phyloP scores from a whole-genome alignment of 2,329 filamentous ascomycete genomes.

The Penicillium thymicola region DNA sequence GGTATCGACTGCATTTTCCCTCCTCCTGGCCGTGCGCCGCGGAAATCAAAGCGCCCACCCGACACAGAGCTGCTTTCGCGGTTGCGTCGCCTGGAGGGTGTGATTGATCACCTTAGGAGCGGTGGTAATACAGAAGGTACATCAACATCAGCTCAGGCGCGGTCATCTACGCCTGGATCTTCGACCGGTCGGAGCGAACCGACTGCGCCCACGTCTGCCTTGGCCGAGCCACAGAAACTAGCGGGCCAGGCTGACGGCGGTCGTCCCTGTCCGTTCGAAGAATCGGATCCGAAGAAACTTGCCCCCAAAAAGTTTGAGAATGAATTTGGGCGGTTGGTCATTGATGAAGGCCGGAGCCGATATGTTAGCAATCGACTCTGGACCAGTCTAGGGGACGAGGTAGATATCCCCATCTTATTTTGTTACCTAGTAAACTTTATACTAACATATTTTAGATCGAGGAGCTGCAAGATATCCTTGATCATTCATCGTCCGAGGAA shows the following conservation, averaged over 20 bases:
- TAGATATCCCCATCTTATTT: slow-evolving; percentile 19
- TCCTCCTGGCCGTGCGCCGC: slow-evolving; percentile 57
- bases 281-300: slow-evolving; percentile 24
- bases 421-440: background rate
- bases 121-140: slow-evolving; percentile 26
- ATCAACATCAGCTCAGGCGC: slow-evolving; percentile 17
- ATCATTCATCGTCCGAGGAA: slow-evolving; percentile 56
- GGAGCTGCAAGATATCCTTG: slow-evolving; percentile 60
- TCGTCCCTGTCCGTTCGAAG: slow-evolving; percentile 18
- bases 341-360: slow-evolving; percentile 57
- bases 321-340: slow-evolving; percentile 56
- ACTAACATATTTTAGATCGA: slow-evolving; percentile 47
- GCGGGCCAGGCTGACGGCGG: background rate
- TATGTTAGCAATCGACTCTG: slow-evolving; percentile 63
- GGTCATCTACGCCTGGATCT: slow-evolving; percentile 6
- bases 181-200: slow-evolving; percentile 5
- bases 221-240: background rate
- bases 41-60: slow-evolving; percentile 55
- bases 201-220: background rate
- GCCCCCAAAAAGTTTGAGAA: slow-evolving; percentile 21
- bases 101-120: slow-evolving; percentile 58
- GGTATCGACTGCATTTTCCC: slow-evolving; percentile 62
- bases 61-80: slow-evolving; percentile 60
- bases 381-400: slow-evolving; percentile 60
- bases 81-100: slow-evolving; percentile 57